Evolutionary conservation across 2,329 filamentous ascomycete genomes (phyloP).

Genomic region (Pestalotiopsis sp.): DNA sequence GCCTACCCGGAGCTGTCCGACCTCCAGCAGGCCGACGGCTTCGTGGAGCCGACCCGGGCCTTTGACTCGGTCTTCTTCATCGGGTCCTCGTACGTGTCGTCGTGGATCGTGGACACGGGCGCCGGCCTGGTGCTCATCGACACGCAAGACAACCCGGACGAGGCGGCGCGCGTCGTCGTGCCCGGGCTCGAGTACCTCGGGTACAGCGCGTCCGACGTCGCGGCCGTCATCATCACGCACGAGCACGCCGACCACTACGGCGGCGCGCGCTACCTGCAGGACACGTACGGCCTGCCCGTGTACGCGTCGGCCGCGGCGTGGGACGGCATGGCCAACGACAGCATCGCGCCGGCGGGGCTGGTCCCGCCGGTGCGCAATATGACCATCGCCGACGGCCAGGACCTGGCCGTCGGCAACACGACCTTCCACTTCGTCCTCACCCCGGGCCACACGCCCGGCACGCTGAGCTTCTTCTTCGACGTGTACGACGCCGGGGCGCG

Average conservation of each 20-base stretch:
- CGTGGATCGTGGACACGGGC: conserved; percentile 30
- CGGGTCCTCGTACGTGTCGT: conserved; percentile 23
- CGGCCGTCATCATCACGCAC: conserved; percentile 32
- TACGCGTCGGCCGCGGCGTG: conserved; percentile 21
- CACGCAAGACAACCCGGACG: conserved; percentile 21
- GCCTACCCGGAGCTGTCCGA: not conserved
- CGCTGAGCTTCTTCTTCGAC: conserved; percentile 24
- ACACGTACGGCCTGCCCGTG: conserved; percentile 20
- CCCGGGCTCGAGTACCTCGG: conserved; percentile 22
- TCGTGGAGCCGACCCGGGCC: conserved; percentile 19
- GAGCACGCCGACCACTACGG: conserved; percentile 32
- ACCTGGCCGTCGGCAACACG: conserved; percentile 25
- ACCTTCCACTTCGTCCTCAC: conserved; percentile 20
- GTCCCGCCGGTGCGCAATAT: conserved; percentile 11
- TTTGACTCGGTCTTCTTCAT: conserved; percentile 28
- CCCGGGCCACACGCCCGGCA: conserved; percentile 27
- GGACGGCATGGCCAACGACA: conserved; percentile 15
- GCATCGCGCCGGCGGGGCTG: conserved; percentile 9
- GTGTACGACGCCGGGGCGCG: conserved; percentile 21
- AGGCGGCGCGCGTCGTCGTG: conserved; percentile 21
- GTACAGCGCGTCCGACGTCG: conserved; percentile 24
- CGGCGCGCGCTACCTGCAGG: conserved; percentile 26
- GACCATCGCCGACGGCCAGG: conserved; percentile 16
- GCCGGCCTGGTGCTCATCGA: conserved; percentile 28
- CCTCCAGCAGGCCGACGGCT: conserved; percentile 15